These are phyloP conservation scores for Cynanchum wilfordii DNA, from an alignment of 257 asterid genomes.

Conservation along the genomic window DNA sequence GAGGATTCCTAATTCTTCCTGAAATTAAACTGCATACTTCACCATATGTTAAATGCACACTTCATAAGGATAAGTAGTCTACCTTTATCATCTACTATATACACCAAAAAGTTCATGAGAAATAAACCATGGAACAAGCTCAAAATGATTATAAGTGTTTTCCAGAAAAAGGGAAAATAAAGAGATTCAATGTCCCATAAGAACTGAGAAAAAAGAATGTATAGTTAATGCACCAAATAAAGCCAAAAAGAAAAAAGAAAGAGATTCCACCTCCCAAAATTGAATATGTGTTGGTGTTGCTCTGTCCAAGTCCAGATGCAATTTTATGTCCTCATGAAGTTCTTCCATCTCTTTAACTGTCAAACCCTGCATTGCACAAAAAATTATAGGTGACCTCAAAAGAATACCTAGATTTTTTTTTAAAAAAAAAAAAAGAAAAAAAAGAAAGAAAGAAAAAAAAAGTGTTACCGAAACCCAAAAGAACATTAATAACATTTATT, in stretches of 20 bases:
- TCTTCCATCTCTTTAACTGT: slow-evolving; percentile 88
- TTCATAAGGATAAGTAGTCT: neutral
- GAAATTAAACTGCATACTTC: neutral
- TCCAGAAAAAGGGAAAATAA: neutral
- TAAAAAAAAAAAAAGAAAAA: no score
- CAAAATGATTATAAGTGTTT: neutral
- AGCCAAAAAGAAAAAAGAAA: neutral
- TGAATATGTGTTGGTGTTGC: slow-evolving; percentile 71
- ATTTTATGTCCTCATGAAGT: slow-evolving; percentile 82
- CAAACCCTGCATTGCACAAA: slow-evolving; percentile 50
- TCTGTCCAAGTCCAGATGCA: slow-evolving; percentile 88
- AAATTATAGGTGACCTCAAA: slow-evolving; percentile 3
- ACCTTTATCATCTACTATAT: neutral
- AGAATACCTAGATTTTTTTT: neutral
- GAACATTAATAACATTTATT: neutral
- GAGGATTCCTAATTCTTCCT: neutral
- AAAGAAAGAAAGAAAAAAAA: no score
- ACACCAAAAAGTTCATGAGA: neutral
- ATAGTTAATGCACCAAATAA: neutral
- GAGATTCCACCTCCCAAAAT: slow-evolving; percentile 74
- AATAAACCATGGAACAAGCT: neutral
- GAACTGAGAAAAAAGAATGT: neutral
- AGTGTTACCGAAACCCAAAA: neutral
- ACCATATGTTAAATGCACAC: neutral
- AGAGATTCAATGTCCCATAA: slow-evolving; percentile 57